Percentiles rank a stretch among this genome's conserved stretches.
These are phyloP conservation scores for Poa pratensis DNA, from an alignment of 176 grass and related monocot genomes.

Conservation along the genomic window DNA sequence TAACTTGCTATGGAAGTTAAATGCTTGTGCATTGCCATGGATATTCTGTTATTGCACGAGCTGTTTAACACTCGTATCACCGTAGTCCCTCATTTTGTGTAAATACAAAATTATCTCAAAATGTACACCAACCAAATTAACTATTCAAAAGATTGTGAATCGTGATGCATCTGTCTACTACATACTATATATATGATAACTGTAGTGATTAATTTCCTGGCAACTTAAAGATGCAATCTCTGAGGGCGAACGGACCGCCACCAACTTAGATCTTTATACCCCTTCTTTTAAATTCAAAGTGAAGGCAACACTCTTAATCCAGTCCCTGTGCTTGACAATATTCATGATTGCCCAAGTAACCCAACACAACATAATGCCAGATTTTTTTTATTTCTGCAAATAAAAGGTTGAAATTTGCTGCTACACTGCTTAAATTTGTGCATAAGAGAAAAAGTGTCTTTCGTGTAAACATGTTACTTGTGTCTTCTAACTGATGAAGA, in stretches of 20 bases:
- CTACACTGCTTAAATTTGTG: not conserved
- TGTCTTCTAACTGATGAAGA: not conserved
- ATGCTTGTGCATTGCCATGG: not conserved
- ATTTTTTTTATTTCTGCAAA: not conserved
- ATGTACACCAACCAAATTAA: not conserved
- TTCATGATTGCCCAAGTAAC: slow-evolving; percentile 27
- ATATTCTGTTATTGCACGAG: not conserved
- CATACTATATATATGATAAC: not conserved
- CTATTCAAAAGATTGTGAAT: not conserved
- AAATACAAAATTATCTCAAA: not conserved
- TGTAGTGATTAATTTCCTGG: not conserved
- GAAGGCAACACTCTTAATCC: not conserved
- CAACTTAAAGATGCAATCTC: not conserved
- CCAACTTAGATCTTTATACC: not conserved
- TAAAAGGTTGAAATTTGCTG: not conserved
- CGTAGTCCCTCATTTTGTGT: not conserved
- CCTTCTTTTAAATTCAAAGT: not conserved
- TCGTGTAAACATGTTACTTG: not conserved
- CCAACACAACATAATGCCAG: not conserved
- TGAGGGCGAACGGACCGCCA: not conserved
- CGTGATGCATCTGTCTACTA: not conserved
- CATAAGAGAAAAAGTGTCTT: slow-evolving; percentile 5
- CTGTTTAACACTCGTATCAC: not conserved
- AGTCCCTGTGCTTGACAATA: not conserved
- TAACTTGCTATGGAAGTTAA: not conserved